Conservation (phyloP, 495 filamentous ascomycete genomes). For the Trichodelitschia bisporula region DNA sequence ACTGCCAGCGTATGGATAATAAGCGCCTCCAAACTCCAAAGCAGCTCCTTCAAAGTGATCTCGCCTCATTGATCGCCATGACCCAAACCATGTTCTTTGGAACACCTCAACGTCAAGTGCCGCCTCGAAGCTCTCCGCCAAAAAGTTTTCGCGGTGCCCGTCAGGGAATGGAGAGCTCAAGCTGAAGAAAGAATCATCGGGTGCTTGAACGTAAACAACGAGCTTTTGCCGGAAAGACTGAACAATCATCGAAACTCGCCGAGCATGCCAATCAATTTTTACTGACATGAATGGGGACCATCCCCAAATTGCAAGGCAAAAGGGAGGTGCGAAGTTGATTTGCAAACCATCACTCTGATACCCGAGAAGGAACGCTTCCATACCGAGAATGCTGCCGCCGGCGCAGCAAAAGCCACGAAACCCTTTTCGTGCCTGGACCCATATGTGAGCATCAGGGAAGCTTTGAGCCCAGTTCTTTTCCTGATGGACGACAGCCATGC, state of each 20-base stretch:
- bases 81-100: constrained; percentile 5
- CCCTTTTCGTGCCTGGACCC: constrained; percentile 16
- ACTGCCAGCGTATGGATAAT: too few species aligned
- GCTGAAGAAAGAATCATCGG: constrained; percentile 16
- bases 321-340: constrained; percentile 15
- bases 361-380: constrained; percentile 20
- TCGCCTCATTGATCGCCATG: constrained; percentile 14
- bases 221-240: constrained; percentile 13
- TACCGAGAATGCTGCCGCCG: constrained; percentile 19
- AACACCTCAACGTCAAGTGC: constrained; percentile 15
- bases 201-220: constrained; percentile 13
- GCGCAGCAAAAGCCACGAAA: constrained; percentile 15
- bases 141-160: constrained; percentile 17
- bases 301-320: constrained; percentile 8
- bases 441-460: constrained; percentile 22
- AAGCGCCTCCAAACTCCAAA: constrained; percentile 22
- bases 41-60: constrained; percentile 16
- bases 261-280: constrained; percentile 12
- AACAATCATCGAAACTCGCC: constrained; percentile 10
- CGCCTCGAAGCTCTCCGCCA: constrained; percentile 21
- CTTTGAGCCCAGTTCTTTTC: constrained; percentile 24
- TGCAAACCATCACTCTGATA: constrained; percentile 11
- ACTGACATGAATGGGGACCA: constrained; percentile 15
- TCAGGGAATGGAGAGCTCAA: constrained; percentile 17
- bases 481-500: constrained; percentile 16